phyloP scores from a whole-genome alignment of 495 filamentous ascomycete genomes.

The Podospora pseudoanserina region DNA sequence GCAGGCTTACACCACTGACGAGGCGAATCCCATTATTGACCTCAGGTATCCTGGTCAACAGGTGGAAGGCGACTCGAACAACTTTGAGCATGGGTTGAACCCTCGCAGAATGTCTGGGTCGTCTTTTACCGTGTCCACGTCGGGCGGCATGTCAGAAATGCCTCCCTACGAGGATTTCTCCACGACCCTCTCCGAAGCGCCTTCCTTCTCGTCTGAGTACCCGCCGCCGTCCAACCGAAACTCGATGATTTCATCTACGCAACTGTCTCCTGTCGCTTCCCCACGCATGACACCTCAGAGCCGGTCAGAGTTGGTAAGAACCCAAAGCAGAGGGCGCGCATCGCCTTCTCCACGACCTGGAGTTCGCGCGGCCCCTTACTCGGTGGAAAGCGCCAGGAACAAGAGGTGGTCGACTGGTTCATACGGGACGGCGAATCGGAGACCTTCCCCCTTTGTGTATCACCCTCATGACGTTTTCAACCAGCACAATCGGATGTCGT shows the following conservation, averaged over 20 bases:
- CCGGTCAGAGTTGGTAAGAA: slow-evolving; percentile 53
- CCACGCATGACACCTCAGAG: slow-evolving; percentile 56
- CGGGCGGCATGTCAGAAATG: slow-evolving; percentile 55
- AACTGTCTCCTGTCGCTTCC: slow-evolving; percentile 56
- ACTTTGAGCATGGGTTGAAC: slow-evolving; percentile 40
- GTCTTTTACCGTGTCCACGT: slow-evolving; percentile 56
- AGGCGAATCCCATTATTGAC: slow-evolving; percentile 54
- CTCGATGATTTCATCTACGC: slow-evolving; percentile 57
- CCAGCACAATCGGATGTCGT: slow-evolving; percentile 43
- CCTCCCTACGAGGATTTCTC: slow-evolving; percentile 59
- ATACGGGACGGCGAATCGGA: slow-evolving; percentile 51
- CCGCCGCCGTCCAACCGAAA: slow-evolving; percentile 55
- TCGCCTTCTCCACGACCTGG: slow-evolving; percentile 63
- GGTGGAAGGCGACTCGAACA: slow-evolving; percentile 40
- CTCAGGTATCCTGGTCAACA: slow-evolving; percentile 42
- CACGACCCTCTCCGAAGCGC: slow-evolving; percentile 52
- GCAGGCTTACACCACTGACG: slow-evolving; percentile 54
- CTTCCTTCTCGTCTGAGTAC: slow-evolving; percentile 55
- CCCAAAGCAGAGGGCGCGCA: slow-evolving; percentile 57
- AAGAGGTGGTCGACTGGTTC: slow-evolving; percentile 73
- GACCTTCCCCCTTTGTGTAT: slow-evolving; percentile 54
- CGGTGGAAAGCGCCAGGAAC: slow-evolving; percentile 54
- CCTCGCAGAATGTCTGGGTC: slow-evolving; percentile 56
- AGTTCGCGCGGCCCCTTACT: slow-evolving; percentile 62
- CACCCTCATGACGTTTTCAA: slow-evolving; percentile 50